These are phyloP conservation scores for Entomortierella parvispora DNA, from an alignment of 192 early-diverging fungal species.

Conservation along the genomic window DNA sequence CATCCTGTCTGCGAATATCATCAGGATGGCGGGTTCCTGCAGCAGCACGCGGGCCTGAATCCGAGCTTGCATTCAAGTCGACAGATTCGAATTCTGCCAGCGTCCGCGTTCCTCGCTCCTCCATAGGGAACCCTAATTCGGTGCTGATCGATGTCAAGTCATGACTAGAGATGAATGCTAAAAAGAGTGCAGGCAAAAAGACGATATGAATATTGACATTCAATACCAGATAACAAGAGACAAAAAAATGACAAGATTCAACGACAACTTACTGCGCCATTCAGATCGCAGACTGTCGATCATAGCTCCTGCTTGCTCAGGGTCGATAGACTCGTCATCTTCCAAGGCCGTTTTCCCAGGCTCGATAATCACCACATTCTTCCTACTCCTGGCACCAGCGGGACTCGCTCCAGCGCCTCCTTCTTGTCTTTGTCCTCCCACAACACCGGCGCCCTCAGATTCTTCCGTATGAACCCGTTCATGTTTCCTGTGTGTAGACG, in stretches of 20 bases:
- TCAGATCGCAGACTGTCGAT: constrained; percentile 28
- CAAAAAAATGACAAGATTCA: not conserved
- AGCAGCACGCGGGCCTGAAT: too few species aligned
- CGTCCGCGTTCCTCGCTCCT: not conserved
- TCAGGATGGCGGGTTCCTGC: not conserved
- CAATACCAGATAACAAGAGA: not conserved
- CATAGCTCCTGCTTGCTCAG: constrained; percentile 11
- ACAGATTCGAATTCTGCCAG: not conserved
- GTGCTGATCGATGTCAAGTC: constrained; percentile 13
- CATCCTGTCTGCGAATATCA: not conserved
- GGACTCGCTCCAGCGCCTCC: constrained; percentile 8
- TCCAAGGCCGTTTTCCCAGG: constrained; percentile 12
- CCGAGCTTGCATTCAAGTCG: not conserved
- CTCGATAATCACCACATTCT: not conserved
- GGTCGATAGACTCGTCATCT: constrained; percentile 23
- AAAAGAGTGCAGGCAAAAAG: not conserved
- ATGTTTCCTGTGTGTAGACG: not conserved
- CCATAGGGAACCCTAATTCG: not conserved
- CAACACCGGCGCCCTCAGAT: not conserved
- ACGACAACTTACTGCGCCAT: constrained; percentile 41
- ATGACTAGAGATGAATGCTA: constrained; percentile 37
- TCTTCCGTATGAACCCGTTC: constrained; percentile 18
- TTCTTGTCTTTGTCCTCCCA: too few species aligned
- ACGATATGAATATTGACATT: not conserved
- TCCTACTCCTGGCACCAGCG: not conserved